Evolutionary conservation across 495 filamentous ascomycete genomes (phyloP), one percentile per base, ranked within the genome.

Genomic region (Neurospora sp.): DNA sequence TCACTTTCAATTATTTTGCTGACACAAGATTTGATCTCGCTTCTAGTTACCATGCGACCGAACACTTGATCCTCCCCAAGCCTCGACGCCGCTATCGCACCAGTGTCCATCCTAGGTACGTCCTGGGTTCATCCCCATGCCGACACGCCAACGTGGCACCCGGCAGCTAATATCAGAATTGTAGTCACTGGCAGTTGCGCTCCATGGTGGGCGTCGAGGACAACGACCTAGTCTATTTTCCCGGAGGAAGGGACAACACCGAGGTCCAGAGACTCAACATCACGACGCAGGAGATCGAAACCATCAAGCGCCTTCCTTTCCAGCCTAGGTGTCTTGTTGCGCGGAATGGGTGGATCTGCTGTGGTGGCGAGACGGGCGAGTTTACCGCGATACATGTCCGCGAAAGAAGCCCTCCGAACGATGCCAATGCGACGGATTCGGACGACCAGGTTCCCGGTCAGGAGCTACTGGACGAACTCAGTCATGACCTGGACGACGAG

Each of bases 101-200:
- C 75, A 86, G 85, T 68, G 94, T 97, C 69, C 90, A 89, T 41
- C 88, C 90, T 76, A 88, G 89, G 91, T 93, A 78, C 79, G 90
- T 89, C 27, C 61, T 70, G 59, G 40, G 59, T 71, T 42, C 41
- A 70, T 70, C 40, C 22, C 22, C 71, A 45, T 69, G 35, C 71
- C 79, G 73, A 77, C 76, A 68, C 47, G 70, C 69, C 69, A 68
- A 71, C 71, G 39, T 27, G n/a, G 10, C 68, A 27, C 39, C 7
- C 7, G 53, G 53, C 27, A 7, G 53, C 75, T 77, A 74, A 75
- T 61, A 31, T 44, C 1, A 22, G 2, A 35, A 20, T 45, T n/a
- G 72, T 27, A 97, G 94, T 74, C 96, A 99, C 81, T 92, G 90
- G 85, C 96, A 99, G 82, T 88, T 99, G 68, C 92, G 94, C 69